Percentiles rank a stretch among this genome's conserved stretches.
Conservation (phyloP, 768 basidiomycete species). For the Pleurotus platypus region DNA sequence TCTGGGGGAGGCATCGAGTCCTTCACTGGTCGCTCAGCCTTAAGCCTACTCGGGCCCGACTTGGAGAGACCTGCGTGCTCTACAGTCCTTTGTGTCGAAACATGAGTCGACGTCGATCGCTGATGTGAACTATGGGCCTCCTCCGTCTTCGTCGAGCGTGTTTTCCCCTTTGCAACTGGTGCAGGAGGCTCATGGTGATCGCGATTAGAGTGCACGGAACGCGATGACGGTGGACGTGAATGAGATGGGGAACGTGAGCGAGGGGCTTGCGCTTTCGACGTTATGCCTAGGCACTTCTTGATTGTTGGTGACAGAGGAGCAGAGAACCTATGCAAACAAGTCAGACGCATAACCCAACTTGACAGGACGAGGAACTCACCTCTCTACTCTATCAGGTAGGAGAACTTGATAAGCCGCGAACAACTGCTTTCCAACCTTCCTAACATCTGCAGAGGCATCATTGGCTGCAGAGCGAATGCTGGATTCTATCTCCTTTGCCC, state of each 20-base stretch:
- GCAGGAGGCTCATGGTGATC: conserved; percentile 11
- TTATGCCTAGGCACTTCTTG: conserved; percentile 70
- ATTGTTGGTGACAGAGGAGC: conserved; percentile 72
- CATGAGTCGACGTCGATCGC: conserved; percentile 19
- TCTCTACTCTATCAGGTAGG: conserved; percentile 64
- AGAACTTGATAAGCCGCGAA: conserved; percentile 75
- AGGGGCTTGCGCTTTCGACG: conserved; percentile 16
- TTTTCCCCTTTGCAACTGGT: conserved; percentile 11
- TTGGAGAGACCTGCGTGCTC: conserved; percentile 11
- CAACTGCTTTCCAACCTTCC: conserved; percentile 64
- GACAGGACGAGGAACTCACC: conserved; percentile 31
- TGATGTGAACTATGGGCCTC: neutral
- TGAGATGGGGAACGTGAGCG: neutral
- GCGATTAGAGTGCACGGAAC: conserved; percentile 13
- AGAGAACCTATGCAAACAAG: conserved; percentile 50
- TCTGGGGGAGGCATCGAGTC: conserved; percentile 22
- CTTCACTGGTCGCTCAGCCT: neutral
- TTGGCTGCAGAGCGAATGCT: conserved; percentile 64
- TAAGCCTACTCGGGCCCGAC: conserved; percentile 10
- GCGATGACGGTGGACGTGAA: conserved; percentile 10
- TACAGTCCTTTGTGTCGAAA: conserved; percentile 13
- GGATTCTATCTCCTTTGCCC: conserved; percentile 64
- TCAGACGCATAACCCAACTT: conserved; percentile 6
- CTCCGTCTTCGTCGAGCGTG: neutral
- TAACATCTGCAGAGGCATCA: conserved; percentile 74